phyloP scores from a whole-genome alignment of 1,284 basidiomycete genomes.

The Puccinia polysora region DNA sequence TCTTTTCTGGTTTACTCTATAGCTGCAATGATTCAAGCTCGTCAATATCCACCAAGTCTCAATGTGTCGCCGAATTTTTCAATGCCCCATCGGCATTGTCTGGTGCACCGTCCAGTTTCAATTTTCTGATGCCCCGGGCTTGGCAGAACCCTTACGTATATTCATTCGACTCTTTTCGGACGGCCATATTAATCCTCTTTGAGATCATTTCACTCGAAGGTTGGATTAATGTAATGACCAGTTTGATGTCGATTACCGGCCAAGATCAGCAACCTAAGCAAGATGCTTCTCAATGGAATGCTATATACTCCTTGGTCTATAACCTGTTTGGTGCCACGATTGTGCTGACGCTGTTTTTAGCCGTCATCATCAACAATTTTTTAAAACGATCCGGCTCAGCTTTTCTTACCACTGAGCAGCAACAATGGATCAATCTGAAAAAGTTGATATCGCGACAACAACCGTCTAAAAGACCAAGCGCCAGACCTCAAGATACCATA shows the following conservation, averaged over 20 bases:
- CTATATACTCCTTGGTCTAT: slow-evolving; percentile 88
- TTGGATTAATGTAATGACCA: slow-evolving; percentile 86
- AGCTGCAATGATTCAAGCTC: slow-evolving; percentile 73
- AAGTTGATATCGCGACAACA: slow-evolving; percentile 81
- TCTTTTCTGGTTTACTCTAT: slow-evolving; percentile 81
- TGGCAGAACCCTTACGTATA: slow-evolving; percentile 89
- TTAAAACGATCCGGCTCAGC: slow-evolving; percentile 76
- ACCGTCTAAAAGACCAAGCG: slow-evolving; percentile 74
- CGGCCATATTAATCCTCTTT: slow-evolving; percentile 84
- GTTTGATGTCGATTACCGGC: slow-evolving; percentile 75
- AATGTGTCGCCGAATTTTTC: slow-evolving; percentile 70
- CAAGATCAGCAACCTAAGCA: slow-evolving; percentile 64
- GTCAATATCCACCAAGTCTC: slow-evolving; percentile 8
- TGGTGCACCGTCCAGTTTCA: slow-evolving; percentile 45
- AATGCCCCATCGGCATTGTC: slow-evolving; percentile 48
- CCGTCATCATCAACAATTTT: slow-evolving; percentile 95
- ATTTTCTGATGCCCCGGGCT: slow-evolving; percentile 72
- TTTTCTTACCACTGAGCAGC: slow-evolving; percentile 77
- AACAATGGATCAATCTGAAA: slow-evolving; percentile 90
- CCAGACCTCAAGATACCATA: slow-evolving; percentile 59
- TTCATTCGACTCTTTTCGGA: slow-evolving; percentile 83
- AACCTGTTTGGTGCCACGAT: slow-evolving; percentile 86
- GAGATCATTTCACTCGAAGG: slow-evolving; percentile 93
- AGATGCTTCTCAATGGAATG: slow-evolving; percentile 72
- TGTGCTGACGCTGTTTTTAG: slow-evolving; percentile 57